Conservation (phyloP, 352 stramenopile genomes). For the Pythium dissimile region DNA sequence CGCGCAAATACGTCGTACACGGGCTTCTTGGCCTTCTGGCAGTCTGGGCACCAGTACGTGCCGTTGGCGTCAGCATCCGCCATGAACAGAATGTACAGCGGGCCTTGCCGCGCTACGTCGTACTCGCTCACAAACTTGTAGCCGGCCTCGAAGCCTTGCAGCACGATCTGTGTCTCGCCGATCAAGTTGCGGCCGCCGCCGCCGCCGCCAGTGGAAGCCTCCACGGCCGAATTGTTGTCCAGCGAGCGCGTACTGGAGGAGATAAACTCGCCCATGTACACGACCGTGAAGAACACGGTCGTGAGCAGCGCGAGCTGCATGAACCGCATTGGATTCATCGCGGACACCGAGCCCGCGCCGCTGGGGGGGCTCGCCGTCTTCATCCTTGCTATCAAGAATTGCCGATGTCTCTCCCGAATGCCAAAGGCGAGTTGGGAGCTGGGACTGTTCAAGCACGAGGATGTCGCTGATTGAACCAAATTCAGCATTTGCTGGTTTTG, state of each 20-base stretch:
- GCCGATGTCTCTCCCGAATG: no score
- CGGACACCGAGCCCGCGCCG: not conserved
- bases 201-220: slow-evolving; percentile 7
- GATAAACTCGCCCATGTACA: slow-evolving; percentile 75
- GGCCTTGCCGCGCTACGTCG: slow-evolving; percentile 52
- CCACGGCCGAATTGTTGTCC: slow-evolving; percentile 5
- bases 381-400: no score
- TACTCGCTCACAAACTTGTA: slow-evolving; percentile 81
- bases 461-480: slow-evolving; percentile 16
- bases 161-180: slow-evolving; percentile 54
- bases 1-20: slow-evolving; percentile 58
- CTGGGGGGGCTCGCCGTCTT: not conserved
- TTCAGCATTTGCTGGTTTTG: not conserved
- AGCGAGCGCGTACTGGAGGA: slow-evolving; percentile 29
- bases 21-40: slow-evolving; percentile 49
- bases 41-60: slow-evolving; percentile 79
- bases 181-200: slow-evolving; percentile 37
- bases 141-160: slow-evolving; percentile 64
- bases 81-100: slow-evolving; percentile 77
- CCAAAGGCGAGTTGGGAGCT: no score
- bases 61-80: slow-evolving; percentile 63
- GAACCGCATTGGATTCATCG: slow-evolving; percentile 50
- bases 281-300: slow-evolving; percentile 56
- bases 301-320: slow-evolving; percentile 61
- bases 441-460: no score